Conservation (phyloP, 768 basidiomycete species). For the Ramaria sp. region DNA sequence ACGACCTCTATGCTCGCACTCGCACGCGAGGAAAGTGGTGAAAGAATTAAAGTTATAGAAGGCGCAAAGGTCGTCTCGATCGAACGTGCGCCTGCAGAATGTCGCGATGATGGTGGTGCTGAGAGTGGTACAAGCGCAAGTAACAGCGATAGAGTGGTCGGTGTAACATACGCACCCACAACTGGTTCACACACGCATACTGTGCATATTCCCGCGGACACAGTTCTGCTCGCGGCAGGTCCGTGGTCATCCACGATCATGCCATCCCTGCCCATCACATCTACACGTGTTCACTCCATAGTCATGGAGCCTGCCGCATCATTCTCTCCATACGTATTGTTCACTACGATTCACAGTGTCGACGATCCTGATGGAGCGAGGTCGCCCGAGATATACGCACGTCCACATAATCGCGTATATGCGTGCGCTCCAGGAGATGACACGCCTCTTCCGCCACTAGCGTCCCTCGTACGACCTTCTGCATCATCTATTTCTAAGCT, state of each 20-base stretch:
- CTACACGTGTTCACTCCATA: conserved; percentile 64
- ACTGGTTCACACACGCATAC: conserved; percentile 16
- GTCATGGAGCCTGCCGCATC: conserved; percentile 33
- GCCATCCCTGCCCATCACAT: conserved; percentile 43
- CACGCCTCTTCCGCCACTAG: conserved; percentile 51
- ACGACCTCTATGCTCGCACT: conserved; percentile 62
- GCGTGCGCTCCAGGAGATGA: conserved; percentile 76
- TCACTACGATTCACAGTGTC: conserved; percentile 57
- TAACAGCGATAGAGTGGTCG: conserved; percentile 29
- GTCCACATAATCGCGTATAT: conserved; percentile 59
- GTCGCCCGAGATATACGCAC: conserved; percentile 63
- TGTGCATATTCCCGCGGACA: conserved; percentile 41
- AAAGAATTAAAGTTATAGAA: conserved; percentile 9
- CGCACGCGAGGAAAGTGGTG: conserved; percentile 29
- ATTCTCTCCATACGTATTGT: conserved; percentile 70
- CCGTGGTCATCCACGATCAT: conserved; percentile 70
- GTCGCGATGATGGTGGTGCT: neutral
- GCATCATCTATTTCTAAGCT: conserved; percentile 43
- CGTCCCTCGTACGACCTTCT: conserved; percentile 63
- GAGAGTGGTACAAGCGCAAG: neutral
- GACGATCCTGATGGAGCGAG: conserved; percentile 20
- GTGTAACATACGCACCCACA: conserved; percentile 30
- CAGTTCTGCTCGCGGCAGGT: conserved; percentile 73
- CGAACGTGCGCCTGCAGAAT: conserved; percentile 16
- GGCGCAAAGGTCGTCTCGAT: conserved; percentile 41